A percentile compares a stretch with the other conserved stretches of the same genome.
phyloP scores from a whole-genome alignment of 441 rosid species.

The Syzygium malaccense region DNA sequence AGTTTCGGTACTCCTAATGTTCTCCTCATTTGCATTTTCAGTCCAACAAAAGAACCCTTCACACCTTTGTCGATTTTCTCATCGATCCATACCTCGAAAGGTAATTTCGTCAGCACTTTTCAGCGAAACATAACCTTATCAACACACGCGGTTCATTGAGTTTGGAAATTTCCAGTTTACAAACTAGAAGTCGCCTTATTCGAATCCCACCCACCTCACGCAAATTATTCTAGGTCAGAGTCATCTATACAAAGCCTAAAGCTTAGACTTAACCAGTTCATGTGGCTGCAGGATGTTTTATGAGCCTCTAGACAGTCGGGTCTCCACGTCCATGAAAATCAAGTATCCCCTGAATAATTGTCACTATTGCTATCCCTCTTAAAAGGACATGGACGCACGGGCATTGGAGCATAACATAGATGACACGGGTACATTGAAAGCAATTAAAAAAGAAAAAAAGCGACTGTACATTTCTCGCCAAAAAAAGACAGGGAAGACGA shows the following conservation, averaged over 20 bases:
- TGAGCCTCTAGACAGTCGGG: background rate
- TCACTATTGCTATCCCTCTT: background rate
- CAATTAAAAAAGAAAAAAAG: background rate
- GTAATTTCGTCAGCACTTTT: background rate
- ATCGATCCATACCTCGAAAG: background rate
- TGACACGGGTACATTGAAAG: background rate
- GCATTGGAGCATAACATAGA: background rate
- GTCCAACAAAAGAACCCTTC: background rate
- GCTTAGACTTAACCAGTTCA: background rate
- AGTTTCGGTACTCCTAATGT: background rate
- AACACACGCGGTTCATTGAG: background rate
- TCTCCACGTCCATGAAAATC: no score
- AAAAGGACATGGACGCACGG: background rate
- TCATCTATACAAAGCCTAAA: background rate
- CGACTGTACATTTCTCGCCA: background rate
- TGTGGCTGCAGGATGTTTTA: background rate
- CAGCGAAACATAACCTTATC: fast-evolving
- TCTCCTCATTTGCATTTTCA: background rate
- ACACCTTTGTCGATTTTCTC: background rate
- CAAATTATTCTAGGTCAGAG: background rate
- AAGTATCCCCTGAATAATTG: background rate
- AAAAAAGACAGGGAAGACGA: background rate
- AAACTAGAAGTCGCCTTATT: fast-evolving
- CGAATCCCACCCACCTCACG: fast-evolving
- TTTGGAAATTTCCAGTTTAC: background rate